Conservation (phyloP, 2,329 filamentous ascomycete genomes). For the Phoma herbarum region DNA sequence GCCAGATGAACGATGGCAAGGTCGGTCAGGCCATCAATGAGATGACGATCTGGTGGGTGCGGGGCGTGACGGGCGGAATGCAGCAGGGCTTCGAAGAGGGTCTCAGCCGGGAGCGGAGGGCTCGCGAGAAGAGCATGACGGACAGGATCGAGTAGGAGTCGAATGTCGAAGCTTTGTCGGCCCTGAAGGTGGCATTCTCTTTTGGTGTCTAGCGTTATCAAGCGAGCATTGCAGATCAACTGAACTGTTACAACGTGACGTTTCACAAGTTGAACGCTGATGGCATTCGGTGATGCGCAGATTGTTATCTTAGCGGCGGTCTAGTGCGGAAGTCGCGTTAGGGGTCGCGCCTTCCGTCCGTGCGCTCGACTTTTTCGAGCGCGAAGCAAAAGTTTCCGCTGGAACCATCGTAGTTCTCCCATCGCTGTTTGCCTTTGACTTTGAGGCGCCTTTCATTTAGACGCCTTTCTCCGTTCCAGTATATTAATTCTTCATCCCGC, state of each 20-base stretch:
- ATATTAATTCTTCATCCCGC: conserved; percentile 8
- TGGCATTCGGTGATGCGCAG: conserved; percentile 3
- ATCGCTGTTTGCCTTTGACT: conserved; percentile 20
- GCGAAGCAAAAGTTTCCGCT: conserved; percentile 16
- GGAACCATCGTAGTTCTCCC: conserved; percentile 7
- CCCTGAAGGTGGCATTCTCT: not conserved
- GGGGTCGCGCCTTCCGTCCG: conserved; percentile 12
- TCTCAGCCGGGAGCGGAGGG: conserved; percentile 23
- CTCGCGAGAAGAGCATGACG: conserved; percentile 10
- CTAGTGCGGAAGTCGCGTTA: conserved; percentile 7
- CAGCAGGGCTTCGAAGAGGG: conserved; percentile 70
- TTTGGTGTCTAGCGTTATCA: not conserved
- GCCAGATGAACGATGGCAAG: conserved; percentile 69
- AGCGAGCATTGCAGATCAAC: not conserved
- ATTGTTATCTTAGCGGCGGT: conserved; percentile 14
- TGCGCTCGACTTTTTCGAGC: conserved; percentile 18
- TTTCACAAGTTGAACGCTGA: not conserved
- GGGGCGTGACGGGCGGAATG: conserved; percentile 71
- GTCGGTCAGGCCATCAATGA: conserved; percentile 68
- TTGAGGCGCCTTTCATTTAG: conserved; percentile 15
- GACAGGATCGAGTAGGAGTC: conserved; percentile 13
- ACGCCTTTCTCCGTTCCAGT: conserved; percentile 5
- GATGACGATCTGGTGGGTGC: conserved; percentile 67
- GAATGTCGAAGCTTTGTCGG: not conserved
- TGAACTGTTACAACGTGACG: not conserved